These are phyloP conservation scores for Russula foetens DNA, from an alignment of 768 basidiomycete genomes.

Conservation along the genomic window DNA sequence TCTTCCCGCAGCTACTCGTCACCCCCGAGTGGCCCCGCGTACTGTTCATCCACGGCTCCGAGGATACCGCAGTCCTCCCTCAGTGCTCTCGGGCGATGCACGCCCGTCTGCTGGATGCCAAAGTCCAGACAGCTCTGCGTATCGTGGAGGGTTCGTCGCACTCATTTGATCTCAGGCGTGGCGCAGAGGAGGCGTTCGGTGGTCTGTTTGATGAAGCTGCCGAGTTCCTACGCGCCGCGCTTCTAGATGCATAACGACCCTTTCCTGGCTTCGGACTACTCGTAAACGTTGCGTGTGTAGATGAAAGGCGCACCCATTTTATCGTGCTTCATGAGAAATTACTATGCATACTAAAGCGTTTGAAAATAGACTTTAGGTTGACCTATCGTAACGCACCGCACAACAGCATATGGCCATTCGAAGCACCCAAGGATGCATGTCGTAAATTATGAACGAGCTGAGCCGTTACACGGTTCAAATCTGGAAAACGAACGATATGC, in stretches of 20 bases:
- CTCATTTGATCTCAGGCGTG: conserved; percentile 44
- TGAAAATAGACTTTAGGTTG: background rate
- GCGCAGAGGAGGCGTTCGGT: conserved; percentile 36
- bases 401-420: too few relatives aligned
- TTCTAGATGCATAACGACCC: background rate
- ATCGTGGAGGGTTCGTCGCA: conserved; percentile 42
- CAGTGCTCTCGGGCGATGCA: conserved; percentile 35
- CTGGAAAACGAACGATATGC: background rate
- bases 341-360: background rate
- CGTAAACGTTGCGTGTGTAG: background rate
- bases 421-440: too few relatives aligned
- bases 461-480: background rate
- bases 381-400: background rate
- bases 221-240: conserved; percentile 21
- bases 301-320: background rate
- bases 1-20: conserved; percentile 43
- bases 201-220: conserved; percentile 30
- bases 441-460: background rate
- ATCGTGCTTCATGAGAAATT: background rate
- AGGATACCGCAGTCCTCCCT: conserved; percentile 39
- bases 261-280: background rate
- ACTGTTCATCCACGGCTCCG: conserved; percentile 40
- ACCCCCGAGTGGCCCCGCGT: conserved; percentile 37
- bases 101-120: conserved; percentile 28
- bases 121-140: conserved; percentile 31